Evolutionary conservation across 768 basidiomycete species (phyloP).

Genomic region (Lactarius sanguifluus): DNA sequence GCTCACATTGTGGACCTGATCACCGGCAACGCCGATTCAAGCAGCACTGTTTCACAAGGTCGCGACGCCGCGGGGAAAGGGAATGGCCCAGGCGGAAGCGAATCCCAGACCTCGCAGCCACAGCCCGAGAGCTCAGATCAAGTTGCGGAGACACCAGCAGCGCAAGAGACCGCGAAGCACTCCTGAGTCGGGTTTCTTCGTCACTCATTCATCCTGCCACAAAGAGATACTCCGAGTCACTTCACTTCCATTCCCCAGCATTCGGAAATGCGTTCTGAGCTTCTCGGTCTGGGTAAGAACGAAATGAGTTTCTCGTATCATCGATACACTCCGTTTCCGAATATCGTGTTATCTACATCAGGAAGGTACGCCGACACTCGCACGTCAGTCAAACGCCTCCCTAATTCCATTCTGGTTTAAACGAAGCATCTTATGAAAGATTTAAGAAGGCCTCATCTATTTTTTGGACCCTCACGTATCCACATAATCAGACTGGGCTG

Average conservation of each 20-base stretch:
- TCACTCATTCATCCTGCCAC: background rate
- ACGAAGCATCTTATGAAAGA: background rate
- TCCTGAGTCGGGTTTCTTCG: background rate
- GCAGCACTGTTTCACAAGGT: background rate
- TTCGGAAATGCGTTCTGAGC: background rate
- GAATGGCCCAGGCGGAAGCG: background rate
- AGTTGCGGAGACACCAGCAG: background rate
- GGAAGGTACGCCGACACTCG: background rate
- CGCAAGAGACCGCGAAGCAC: background rate
- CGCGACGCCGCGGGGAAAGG: conserved; percentile 5
- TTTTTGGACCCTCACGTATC: background rate
- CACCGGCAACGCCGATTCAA: conserved; percentile 15
- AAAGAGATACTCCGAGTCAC: too few relatives aligned
- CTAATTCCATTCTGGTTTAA: background rate
- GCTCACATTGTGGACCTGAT: conserved; percentile 14
- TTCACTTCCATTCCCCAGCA: background rate
- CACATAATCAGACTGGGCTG: too few relatives aligned
- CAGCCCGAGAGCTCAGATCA: conserved; percentile 2
- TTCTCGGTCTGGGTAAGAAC: background rate
- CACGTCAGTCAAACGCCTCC: background rate
- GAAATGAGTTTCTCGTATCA: background rate
- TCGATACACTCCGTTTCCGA: background rate
- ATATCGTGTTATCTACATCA: background rate
- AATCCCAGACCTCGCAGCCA: background rate
- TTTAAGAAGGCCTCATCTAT: background rate